phyloP scores from a whole-genome alignment of 2,329 filamentous ascomycete species.

The Hymenoscyphus linearis region DNA sequence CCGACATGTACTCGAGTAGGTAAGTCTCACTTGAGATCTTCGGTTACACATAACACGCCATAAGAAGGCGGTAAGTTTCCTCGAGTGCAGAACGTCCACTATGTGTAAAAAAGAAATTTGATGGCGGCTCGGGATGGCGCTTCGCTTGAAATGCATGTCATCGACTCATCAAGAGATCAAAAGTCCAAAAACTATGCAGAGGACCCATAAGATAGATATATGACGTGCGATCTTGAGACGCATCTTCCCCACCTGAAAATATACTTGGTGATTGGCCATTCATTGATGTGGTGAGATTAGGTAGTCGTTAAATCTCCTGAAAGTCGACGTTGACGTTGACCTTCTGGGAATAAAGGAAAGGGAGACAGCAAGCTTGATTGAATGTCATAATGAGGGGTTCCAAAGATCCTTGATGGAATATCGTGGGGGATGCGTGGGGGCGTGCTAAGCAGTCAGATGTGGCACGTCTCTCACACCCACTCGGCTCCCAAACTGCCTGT shows the following conservation, averaged over 20 bases:
- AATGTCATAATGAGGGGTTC: background rate
- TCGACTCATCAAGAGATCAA: background rate
- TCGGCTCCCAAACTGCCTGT: background rate
- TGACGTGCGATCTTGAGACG: background rate
- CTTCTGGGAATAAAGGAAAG: background rate
- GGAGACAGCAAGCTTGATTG: background rate
- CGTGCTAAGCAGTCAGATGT: slow-evolving; percentile 11
- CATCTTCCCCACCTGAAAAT: background rate
- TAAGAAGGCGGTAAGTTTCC: background rate
- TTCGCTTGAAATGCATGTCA: background rate
- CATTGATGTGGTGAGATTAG: background rate
- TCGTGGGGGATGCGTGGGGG: slow-evolving; percentile 15
- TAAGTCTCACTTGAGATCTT: background rate
- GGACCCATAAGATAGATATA: background rate
- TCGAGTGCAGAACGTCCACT: too few species aligned
- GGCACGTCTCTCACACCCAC: slow-evolving; percentile 6
- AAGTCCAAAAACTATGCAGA: background rate
- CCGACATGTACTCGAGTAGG: background rate
- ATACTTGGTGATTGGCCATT: background rate
- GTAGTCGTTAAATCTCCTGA: background rate
- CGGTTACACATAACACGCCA: background rate
- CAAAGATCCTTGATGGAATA: slow-evolving; percentile 1
- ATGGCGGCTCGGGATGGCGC: background rate
- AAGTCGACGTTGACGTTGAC: background rate
- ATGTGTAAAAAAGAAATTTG: background rate